These are phyloP conservation scores for Phylloporus sp. DNA, from an alignment of 1,284 basidiomycete species.

Conservation along the genomic window DNA sequence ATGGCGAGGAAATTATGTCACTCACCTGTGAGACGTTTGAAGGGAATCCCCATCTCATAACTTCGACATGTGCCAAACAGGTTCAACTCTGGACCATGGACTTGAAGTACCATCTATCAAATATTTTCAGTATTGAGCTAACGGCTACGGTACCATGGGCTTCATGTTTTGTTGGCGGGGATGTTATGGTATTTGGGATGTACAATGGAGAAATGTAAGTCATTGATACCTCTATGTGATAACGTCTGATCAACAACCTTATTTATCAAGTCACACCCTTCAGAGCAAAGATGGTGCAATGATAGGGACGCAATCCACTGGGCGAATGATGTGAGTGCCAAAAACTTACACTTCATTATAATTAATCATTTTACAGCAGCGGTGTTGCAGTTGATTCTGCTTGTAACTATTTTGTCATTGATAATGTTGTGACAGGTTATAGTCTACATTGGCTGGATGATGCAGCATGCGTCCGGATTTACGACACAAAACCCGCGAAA, in stretches of 20 bases:
- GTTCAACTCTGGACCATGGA: background rate
- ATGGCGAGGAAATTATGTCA: slow-evolving; percentile 15
- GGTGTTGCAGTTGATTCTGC: background rate
- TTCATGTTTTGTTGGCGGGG: background rate
- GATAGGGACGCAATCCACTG: background rate
- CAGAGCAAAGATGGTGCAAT: background rate
- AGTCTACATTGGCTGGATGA: background rate
- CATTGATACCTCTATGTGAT: no score
- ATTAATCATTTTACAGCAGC: no score
- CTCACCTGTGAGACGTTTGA: background rate
- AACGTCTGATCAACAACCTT: no score
- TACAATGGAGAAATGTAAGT: slow-evolving; percentile 1
- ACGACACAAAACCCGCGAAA: background rate
- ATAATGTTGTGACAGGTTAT: background rate
- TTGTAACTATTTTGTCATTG: background rate
- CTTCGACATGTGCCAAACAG: background rate
- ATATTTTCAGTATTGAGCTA: background rate
- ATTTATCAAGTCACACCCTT: background rate
- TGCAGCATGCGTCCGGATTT: background rate
- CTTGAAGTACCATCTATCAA: background rate
- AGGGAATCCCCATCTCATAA: background rate
- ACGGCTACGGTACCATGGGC: no score
- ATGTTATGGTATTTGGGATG: slow-evolving; percentile 2
- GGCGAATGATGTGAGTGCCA: background rate
- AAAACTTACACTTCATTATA: background rate